Base-by-base conservation (phyloP, 371 early-diverging fungal genomes). In the Mucor irregularis region DNA sequence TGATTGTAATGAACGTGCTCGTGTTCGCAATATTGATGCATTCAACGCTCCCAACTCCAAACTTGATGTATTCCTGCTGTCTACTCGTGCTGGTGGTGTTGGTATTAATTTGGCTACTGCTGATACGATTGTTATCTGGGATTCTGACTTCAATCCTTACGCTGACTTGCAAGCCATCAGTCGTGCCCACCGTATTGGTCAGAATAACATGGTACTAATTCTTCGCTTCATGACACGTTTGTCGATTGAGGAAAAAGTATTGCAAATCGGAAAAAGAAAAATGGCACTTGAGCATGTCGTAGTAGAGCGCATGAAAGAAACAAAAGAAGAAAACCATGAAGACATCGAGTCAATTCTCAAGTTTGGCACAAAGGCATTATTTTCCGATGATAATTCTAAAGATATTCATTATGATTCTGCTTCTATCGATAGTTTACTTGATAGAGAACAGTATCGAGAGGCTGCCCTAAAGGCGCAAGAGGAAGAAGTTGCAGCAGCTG, bases 31-130 rank as follows among this genome's bases (percentile, higher is more conserved):
- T 17, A 92, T 98, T 38, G 90, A 94, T 64, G 68, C 78, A 42
- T 99, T 92, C 63, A 94, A 93, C 56, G 83, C 83, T 0, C 86
- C 85, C 1, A 79, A 82, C 28, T 88, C 89, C 3, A 76, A 88
- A 29, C 63, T 83, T 3, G 90, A 92, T 64, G 89, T 92, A 5
- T 95, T 95, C 61, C 59, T 96, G 39, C 59, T 93, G 14, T 86
- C 89, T 21, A 95, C 95, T 0, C 85, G 96, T 16, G 95, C 95
- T 11, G 98, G 98, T 47, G 98, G 98, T 33, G 86, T 93, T 0
- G 99, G 99, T 13, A 90, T 98, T 43, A 98, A 98, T 60, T 68
- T 98, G 56, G 90, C 96, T 0, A 82, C 94, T 0, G 99, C 99
- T 0, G 95, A 98, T 57, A 95, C 94, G 0, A 88, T 97, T 21